Evolutionary conservation across 2,329 filamentous ascomycete species (phyloP).

Genomic region (Thelonectria rubi): DNA sequence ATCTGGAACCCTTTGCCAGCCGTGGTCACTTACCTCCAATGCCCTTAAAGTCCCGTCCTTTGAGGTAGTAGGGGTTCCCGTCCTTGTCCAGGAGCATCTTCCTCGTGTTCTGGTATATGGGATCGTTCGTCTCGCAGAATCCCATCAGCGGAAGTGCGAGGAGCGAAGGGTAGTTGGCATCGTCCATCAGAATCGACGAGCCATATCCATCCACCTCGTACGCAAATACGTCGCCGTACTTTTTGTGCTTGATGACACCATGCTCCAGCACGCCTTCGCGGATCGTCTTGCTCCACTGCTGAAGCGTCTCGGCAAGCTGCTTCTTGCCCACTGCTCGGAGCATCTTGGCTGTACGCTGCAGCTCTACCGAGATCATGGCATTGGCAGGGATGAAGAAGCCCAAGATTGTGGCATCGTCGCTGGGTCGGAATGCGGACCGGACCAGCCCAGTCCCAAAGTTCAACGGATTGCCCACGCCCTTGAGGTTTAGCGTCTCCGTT

Average conservation of each 20-base stretch:
- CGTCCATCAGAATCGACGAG: conserved; percentile 85
- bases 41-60: conserved; percentile 79
- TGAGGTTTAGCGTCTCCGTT: conserved; percentile 88
- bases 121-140: conserved; percentile 71
- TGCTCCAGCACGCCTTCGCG: conserved; percentile 84
- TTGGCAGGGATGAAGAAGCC: conserved; percentile 96
- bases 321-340: conserved; percentile 69
- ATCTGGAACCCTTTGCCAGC: too few species aligned
- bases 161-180: conserved; percentile 86
- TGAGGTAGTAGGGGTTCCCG: conserved; percentile 90
- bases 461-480: conserved; percentile 89
- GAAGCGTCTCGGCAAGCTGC: conserved; percentile 62
- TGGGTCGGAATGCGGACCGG: conserved; percentile 91
- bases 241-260: conserved; percentile 79
- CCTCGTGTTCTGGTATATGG: conserved; percentile 87
- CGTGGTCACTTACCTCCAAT: conserved; percentile 75
- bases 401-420: conserved; percentile 92
- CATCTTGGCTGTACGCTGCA: conserved; percentile 76
- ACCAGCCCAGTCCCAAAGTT: conserved; percentile 85
- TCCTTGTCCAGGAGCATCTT: conserved; percentile 75
- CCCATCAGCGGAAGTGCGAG: conserved; percentile 82
- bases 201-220: conserved; percentile 91
- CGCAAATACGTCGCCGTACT: conserved; percentile 82
- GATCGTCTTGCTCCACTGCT: conserved; percentile 69
- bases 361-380: conserved; percentile 93